Evolutionary conservation across 148 eudicot species (phyloP).

Genomic region (Persicaria maculosa): DNA sequence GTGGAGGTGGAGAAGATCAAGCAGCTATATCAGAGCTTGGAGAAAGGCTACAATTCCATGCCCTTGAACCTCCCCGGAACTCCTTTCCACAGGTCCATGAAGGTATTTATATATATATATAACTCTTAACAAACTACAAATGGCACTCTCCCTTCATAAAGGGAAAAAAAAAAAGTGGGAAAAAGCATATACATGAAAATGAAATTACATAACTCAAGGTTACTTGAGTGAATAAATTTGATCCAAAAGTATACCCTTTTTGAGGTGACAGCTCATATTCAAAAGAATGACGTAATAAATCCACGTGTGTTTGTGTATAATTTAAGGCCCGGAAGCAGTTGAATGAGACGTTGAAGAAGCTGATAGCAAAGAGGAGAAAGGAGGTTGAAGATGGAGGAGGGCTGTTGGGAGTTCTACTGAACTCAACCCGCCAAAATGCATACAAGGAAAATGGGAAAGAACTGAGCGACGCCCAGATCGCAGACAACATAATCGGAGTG

Average conservation of each 20-base stretch:
- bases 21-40: conserved; percentile 44
- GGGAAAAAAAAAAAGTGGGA: not conserved
- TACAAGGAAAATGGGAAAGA: not conserved
- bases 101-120: conserved; percentile 24
- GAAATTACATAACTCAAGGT: not conserved
- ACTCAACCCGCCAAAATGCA: conserved; percentile 16
- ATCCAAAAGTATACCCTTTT: not conserved
- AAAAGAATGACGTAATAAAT: not conserved
- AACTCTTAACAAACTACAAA: not conserved
- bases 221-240: not conserved
- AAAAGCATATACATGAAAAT: not conserved
- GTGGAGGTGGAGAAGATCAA: conserved; percentile 52
- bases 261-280: conserved; percentile 3
- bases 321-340: conserved; percentile 62
- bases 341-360: conserved; percentile 39
- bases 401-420: conserved; percentile 35
- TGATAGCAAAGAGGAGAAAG: conserved; percentile 44
- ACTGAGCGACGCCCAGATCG: conserved; percentile 50
- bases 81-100: conserved; percentile 47
- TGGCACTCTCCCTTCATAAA: not conserved
- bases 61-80: conserved; percentile 80
- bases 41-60: conserved; percentile 95
- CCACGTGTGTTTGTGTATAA: not conserved
- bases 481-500: conserved; percentile 76
- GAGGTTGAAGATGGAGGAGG: conserved; percentile 40